A percentile compares a stretch with the other conserved stretches of the same genome.
These are phyloP conservation scores for Fremontodendron californicum DNA, from an alignment of 345 rosid species.

Conservation along the genomic window DNA sequence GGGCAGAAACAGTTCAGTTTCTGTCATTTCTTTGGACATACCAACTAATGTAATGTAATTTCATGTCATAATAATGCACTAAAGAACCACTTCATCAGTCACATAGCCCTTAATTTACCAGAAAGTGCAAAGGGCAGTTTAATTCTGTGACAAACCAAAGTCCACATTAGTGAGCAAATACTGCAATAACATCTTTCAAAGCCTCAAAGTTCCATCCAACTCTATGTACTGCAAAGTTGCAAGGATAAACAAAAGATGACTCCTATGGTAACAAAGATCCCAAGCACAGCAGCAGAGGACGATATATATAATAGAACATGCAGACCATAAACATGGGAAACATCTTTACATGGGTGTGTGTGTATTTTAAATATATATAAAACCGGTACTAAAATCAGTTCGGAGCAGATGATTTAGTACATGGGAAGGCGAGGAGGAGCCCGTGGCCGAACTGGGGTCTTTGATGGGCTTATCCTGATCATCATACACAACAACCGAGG, in stretches of 20 bases:
- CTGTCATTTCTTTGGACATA: too few relatives aligned
- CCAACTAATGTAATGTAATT: too few relatives aligned
- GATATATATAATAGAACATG: constrained; percentile 17
- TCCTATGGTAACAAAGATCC: constrained; percentile 18
- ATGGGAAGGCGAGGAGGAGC: constrained; percentile 74
- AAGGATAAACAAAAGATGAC: constrained; percentile 28
- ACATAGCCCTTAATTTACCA: background rate
- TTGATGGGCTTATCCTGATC: constrained; percentile 94
- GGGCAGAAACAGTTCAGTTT: too few relatives aligned
- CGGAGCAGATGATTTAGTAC: constrained; percentile 34
- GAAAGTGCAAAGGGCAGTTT: too few relatives aligned
- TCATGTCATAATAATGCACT: too few relatives aligned
- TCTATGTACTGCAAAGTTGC: constrained; percentile 25
- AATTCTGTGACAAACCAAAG: too few relatives aligned
- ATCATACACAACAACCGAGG: constrained; percentile 11
- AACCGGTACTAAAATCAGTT: constrained; percentile 17
- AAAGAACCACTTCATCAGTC: background rate
- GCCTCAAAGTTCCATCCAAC: constrained; percentile 41
- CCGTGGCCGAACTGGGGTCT: constrained; percentile 95
- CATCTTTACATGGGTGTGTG: constrained; percentile 37
- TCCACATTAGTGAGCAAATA: background rate
- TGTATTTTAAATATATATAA: constrained; percentile 17
- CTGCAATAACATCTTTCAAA: background rate
- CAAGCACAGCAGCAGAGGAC: constrained; percentile 17
- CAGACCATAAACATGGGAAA: constrained; percentile 25